Evolutionary conservation across 148 eudicot species (phyloP), one percentile per base, ranked within the genome.

Genomic region (Spergularia marina): DNA sequence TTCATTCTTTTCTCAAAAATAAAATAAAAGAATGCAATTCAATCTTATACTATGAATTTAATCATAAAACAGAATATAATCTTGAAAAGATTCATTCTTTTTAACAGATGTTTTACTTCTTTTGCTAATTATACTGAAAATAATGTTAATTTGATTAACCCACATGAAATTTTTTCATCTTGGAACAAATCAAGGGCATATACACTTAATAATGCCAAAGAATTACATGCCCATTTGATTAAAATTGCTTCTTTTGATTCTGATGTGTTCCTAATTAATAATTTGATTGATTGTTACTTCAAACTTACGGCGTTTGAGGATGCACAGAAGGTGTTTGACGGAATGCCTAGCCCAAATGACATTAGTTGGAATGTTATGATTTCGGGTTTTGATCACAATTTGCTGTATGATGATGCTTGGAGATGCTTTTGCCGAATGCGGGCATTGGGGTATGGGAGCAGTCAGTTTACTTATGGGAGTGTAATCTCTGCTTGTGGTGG

Each of bases 361-460:
- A 74, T 82, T 18, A 76, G 90, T 30, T 90, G 92, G 97, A 92
- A 90, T 83, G 75, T 89, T 47, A 61, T 89, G 83, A 85, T 91
- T 60, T 77, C 90, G 4, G 91, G 90, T n/a, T 77, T 77, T 68
- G 88, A 91, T 68, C 79, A 81, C 18, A 89, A 84, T 72, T 71
- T 10, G 0, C 67, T 86, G 65, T 87, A 62, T 77, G 68, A 67
- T 2, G 85, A 82, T 62, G 82, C 93, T 14, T 94, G 98, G 98
- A 68, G 80, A 57, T 68, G 58, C 12, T 94, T 94, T 73, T 84
- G 91, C 73, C 78, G 75, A 55, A 91, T 91, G 93, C 85, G 82
- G 77, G 76, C 75, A 0, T 36, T 76, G 52, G 89, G 95, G 55
- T 79, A 79, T 70, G 85, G 72, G 53, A 77, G 86, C 13, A 86